Evolutionary conservation across 2,329 filamentous ascomycete genomes (phyloP).

Genomic region (Botryotinia narcissicola): DNA sequence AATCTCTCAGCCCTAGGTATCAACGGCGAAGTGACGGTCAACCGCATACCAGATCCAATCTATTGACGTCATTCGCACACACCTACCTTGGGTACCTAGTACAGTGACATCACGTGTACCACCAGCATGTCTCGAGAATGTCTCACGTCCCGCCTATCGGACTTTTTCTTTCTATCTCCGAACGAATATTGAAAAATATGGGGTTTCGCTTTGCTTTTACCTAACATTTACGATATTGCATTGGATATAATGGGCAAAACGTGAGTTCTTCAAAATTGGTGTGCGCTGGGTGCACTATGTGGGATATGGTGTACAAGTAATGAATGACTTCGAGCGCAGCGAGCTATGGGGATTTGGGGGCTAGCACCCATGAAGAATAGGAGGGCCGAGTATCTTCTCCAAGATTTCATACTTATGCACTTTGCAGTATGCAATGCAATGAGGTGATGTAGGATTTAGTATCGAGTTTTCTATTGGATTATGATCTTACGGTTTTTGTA

Average conservation of each 20-base stretch:
- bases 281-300: not conserved
- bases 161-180: not conserved
- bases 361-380: not conserved
- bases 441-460: not conserved
- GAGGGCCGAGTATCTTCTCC: not conserved
- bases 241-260: not conserved
- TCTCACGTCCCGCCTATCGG: not conserved
- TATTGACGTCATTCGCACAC: not conserved
- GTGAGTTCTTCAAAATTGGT: not conserved
- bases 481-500: too few species aligned
- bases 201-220: not conserved
- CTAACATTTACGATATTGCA: not conserved
- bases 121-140: not conserved
- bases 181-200: not conserved
- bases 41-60: not conserved
- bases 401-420: too few species aligned
- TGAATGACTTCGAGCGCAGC: not conserved
- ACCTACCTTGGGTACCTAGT: not conserved
- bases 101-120: not conserved
- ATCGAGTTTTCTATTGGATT: not conserved
- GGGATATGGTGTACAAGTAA: too few species aligned
- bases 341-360: not conserved
- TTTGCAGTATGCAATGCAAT: not conserved
- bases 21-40: not conserved
- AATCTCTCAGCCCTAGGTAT: not conserved